Evolutionary conservation across 164 flowering plant species (phyloP).

Genomic region (Vitis labrusca): DNA sequence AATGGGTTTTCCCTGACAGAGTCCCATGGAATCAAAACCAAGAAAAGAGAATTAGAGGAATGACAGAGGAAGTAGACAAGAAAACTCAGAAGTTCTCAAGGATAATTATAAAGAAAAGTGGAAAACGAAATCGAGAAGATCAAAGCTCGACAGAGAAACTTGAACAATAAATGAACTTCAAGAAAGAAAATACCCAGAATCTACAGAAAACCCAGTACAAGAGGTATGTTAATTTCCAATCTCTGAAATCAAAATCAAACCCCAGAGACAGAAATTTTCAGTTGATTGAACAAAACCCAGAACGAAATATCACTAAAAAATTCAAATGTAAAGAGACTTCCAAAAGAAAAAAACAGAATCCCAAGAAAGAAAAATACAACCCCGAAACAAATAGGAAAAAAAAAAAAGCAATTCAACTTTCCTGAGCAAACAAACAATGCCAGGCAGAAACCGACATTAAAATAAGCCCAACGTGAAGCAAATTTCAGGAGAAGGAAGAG

Average conservation of each 20-base stretch:
- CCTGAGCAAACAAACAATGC: conserved; percentile 24
- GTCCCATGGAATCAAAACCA: conserved; percentile 61
- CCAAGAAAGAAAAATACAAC: conserved; percentile 3
- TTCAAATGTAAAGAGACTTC: conserved; percentile 3
- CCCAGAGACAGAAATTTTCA: conserved; percentile 1
- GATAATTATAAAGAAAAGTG: conserved; percentile 2
- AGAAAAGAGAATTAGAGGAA: not conserved
- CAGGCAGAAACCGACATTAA: conserved; percentile 8
- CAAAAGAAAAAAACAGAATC: not conserved
- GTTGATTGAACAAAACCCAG: conserved; percentile 14
- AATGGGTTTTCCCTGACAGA: conserved; percentile 80
- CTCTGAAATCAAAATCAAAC: not conserved
- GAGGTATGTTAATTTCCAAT: not conserved
- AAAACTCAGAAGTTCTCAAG: not conserved
- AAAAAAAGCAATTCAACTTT: conserved; percentile 26
- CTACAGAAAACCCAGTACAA: not conserved
- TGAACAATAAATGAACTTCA: not conserved
- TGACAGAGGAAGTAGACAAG: not conserved
- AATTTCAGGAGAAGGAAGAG: conserved; percentile 12
- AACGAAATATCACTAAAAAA: conserved; percentile 8
- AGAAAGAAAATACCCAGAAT: not conserved
- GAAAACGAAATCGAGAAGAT: conserved; percentile 2
- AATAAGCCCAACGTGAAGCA: conserved; percentile 10
- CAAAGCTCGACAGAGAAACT: not conserved
- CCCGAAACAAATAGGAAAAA: not conserved